Evolutionary conservation across 495 filamentous ascomycete species (phyloP), one percentile per base, ranked within the genome.

Genomic region (Collariella sp.): DNA sequence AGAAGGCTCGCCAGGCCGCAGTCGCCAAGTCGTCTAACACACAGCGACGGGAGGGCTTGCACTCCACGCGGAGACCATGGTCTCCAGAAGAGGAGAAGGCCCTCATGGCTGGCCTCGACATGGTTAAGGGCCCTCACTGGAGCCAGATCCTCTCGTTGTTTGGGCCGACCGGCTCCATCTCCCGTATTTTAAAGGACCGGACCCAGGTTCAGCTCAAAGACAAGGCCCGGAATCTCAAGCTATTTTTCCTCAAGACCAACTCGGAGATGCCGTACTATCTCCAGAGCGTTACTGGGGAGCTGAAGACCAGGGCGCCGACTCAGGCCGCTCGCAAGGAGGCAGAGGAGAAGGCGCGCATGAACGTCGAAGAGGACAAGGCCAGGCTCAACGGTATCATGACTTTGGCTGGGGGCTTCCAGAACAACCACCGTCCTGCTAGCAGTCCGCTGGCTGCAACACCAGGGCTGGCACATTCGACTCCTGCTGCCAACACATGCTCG

Each of bases 141-240:
- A 90, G 86, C 57, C 90, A 96, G 64, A 97, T 97, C 34, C 75
- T 97, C 3, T 83, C 84, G 12, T 82, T 97, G 62, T 96, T 91
- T 62, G 91, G 91, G 0, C 79, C 81, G 0, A 87, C 87, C 33
- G 91, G 91, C 5, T 85, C 83, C 3, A 80, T 93, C 49, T 91
- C 84, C 46, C 85, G 93, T 57, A 84, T 88, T 5, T 75, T 97
- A 34, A 95, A 94, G 60, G 91, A 96, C 60, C 82, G 91, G 38
- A 95, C 91, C 46, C 91, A 97, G 65, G 91, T 96, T 0, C 91
- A 96, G 63, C 75, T 96, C 13, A 96, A 96, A 64, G 91, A 97
- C 63, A 97, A 97, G 66, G 91, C 91, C 9, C 78, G 91, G 34
- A 97, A 97, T 53, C 67, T 97, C 51, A 97, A 97, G 67, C 78